These are phyloP conservation scores for Coemansia sp. DNA, from an alignment of 192 early-diverging fungal species.

Conservation along the genomic window DNA sequence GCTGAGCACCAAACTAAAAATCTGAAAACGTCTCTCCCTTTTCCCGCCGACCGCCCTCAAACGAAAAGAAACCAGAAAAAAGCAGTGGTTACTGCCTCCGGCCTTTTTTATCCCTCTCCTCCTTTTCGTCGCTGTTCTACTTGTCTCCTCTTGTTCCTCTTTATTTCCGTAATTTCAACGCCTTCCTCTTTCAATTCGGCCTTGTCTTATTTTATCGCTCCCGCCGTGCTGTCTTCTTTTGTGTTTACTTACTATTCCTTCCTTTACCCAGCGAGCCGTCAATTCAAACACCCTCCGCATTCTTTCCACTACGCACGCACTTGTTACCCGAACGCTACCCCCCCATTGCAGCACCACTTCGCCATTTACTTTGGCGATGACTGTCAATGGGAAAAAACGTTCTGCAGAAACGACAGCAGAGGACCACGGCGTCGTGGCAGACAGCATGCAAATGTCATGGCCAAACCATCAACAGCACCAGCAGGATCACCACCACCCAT, in stretches of 20 bases:
- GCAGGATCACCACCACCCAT: constrained; percentile 27
- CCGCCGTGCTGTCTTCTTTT: background rate
- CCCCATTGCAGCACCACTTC: background rate
- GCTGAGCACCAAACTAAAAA: background rate
- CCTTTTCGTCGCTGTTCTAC: background rate
- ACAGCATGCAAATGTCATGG: background rate
- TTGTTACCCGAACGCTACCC: background rate
- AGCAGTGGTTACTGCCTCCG: constrained; percentile 9
- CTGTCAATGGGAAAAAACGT: constrained; percentile 48
- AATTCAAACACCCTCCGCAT: background rate
- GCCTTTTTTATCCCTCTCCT: constrained; percentile 7
- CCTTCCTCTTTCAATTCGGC: background rate
- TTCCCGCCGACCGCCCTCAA: background rate
- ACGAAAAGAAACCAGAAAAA: background rate
- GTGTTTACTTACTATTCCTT: background rate
- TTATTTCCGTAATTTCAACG: background rate
- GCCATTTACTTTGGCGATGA: constrained; percentile 32
- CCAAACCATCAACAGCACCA: constrained; percentile 6
- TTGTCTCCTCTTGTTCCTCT: constrained; percentile 2
- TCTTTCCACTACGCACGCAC: background rate
- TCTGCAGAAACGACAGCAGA: constrained; percentile 29
- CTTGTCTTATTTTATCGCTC: constrained; percentile 10
- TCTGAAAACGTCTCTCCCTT: background rate
- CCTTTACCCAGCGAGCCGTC: background rate
- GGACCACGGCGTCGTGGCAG: constrained; percentile 4